Percentiles rank a stretch among this genome's conserved stretches.
Evolutionary conservation across 169 alveolate genomes (phyloP).

Genomic region (Plasmodium vivax): DNA sequence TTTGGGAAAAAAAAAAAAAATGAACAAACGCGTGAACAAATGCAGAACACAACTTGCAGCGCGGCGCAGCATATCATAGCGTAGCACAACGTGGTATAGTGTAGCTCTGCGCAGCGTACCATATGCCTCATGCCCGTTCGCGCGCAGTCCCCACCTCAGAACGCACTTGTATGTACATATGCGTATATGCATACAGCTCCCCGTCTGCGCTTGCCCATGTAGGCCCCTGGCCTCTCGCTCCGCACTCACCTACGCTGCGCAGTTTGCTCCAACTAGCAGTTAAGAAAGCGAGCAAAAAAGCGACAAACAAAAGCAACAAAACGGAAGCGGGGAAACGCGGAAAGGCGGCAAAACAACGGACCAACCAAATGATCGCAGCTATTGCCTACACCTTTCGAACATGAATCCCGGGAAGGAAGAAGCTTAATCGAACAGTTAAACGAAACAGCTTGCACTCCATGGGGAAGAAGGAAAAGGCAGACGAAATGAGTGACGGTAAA

Average conservation of each 20-base stretch:
- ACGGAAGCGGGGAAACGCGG: neutral
- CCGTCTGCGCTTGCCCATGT: neutral
- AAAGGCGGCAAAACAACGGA: neutral
- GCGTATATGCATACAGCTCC: neutral
- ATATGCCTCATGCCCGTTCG: neutral
- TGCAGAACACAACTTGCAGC: neutral
- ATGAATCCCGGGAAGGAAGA: neutral
- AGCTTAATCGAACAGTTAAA: neutral
- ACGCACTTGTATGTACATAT: neutral
- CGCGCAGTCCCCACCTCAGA: neutral
- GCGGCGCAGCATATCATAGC: neutral
- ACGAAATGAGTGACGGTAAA: neutral
- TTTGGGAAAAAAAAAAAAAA: neutral
- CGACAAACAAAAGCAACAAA: neutral
- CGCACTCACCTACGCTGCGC: neutral
- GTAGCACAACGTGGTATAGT: neutral
- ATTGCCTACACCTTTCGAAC: neutral
- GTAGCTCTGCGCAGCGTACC: neutral
- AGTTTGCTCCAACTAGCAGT: neutral
- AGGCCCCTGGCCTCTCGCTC: neutral
- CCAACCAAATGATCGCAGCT: neutral
- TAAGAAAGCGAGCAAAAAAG: neutral
- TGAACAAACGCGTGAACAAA: neutral
- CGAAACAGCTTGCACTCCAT: neutral
- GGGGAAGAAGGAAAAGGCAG: neutral